Evolutionary conservation across 1,284 basidiomycete genomes (phyloP).

Genomic region (Cryptococcus deneoformans): DNA sequence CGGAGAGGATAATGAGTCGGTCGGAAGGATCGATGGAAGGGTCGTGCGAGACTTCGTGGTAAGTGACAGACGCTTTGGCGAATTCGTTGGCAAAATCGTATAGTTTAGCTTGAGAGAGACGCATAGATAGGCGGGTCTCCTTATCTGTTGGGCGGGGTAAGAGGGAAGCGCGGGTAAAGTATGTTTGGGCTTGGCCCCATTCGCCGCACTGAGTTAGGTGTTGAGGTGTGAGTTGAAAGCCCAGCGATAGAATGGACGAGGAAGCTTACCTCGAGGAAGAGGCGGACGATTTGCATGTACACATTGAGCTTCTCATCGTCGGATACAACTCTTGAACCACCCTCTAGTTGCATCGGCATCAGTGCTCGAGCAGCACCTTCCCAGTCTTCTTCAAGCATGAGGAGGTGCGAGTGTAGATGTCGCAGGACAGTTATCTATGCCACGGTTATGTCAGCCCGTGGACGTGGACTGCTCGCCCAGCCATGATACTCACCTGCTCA

Average conservation of each 20-base stretch:
- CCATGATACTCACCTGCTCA: slow-evolving; percentile 68
- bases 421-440: slow-evolving; percentile 73
- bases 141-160: slow-evolving; percentile 77
- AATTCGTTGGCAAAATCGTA: slow-evolving; percentile 90
- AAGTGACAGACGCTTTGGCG: slow-evolving; percentile 88
- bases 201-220: slow-evolving; percentile 35
- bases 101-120: slow-evolving; percentile 69
- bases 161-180: slow-evolving; percentile 92
- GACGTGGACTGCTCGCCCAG: not conserved
- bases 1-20: slow-evolving; percentile 77
- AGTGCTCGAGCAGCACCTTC: slow-evolving; percentile 84
- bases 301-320: slow-evolving; percentile 85
- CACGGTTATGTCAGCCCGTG: not conserved
- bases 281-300: slow-evolving; percentile 89
- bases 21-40: slow-evolving; percentile 87
- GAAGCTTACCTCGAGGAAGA: slow-evolving; percentile 77
- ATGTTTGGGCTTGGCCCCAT: slow-evolving; percentile 83
- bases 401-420: slow-evolving; percentile 79
- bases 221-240: slow-evolving; percentile 5
- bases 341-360: slow-evolving; percentile 86
- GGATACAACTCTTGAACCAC: slow-evolving; percentile 71
- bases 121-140: slow-evolving; percentile 74
- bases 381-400: slow-evolving; percentile 92
- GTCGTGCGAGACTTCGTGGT: slow-evolving; percentile 90
- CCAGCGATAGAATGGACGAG: not conserved